Evolutionary conservation across 2,329 filamentous ascomycete genomes (phyloP).

Genomic region (Neofusicoccum ribis): DNA sequence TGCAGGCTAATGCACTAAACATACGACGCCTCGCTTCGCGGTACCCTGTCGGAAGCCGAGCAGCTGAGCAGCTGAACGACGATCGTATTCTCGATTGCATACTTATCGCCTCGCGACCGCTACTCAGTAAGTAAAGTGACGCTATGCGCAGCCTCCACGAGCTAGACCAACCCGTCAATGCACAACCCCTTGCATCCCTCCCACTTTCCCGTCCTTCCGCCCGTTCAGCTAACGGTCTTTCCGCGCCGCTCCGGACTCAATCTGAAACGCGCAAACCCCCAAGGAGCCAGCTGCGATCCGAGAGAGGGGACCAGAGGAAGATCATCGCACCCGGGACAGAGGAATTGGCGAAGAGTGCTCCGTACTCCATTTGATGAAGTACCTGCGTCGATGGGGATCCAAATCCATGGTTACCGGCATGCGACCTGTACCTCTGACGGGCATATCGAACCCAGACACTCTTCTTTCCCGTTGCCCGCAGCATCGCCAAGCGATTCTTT

Average conservation of each 20-base stretch:
- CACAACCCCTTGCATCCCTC: background rate
- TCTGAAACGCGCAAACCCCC: background rate
- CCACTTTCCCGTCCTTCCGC: slow-evolving; percentile 2
- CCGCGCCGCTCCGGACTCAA: slow-evolving; percentile 9
- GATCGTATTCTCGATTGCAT: background rate
- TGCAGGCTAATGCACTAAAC: background rate
- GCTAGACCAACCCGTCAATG: background rate
- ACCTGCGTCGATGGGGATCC: background rate
- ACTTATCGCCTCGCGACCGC: background rate
- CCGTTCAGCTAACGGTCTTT: background rate
- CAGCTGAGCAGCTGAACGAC: background rate
- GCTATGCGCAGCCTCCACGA: background rate
- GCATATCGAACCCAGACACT: too few relatives aligned
- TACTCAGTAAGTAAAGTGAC: background rate
- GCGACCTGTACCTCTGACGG: background rate
- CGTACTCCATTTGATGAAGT: background rate
- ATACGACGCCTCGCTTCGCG: background rate
- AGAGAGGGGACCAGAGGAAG: background rate
- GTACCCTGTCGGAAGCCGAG: background rate
- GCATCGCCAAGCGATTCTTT: background rate
- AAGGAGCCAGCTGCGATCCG: background rate
- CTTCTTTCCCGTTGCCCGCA: background rate
- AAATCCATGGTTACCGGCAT: background rate
- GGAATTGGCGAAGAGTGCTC: background rate
- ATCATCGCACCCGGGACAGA: background rate